Conservation (phyloP, 2,329 filamentous ascomycete species). For the Madurella fahalii region DNA sequence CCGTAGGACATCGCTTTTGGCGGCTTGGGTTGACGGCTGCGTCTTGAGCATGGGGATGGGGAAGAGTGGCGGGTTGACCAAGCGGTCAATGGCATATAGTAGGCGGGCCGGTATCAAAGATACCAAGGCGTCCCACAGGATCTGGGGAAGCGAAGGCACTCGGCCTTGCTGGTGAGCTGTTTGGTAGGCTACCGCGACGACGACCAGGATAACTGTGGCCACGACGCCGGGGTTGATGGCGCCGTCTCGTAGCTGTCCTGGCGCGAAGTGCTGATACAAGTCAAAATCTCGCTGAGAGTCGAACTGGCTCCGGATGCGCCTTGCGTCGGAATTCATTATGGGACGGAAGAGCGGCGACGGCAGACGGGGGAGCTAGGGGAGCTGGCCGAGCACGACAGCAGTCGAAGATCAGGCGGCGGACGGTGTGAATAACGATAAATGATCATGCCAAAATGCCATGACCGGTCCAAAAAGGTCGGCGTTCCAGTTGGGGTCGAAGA, state of each 20-base stretch:
- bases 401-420: constrained; percentile 10
- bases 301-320: constrained; percentile 28
- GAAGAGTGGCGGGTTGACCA: constrained; percentile 46
- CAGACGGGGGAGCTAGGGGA: background rate
- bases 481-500: background rate
- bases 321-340: constrained; percentile 38
- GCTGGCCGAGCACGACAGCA: background rate
- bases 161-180: constrained; percentile 28
- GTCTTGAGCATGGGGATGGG: constrained; percentile 36
- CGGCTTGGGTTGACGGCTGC: constrained; percentile 41
- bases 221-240: constrained; percentile 35
- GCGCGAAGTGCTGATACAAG: constrained; percentile 23
- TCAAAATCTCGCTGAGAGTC: constrained; percentile 25
- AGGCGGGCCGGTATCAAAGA: constrained; percentile 52
- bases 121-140: constrained; percentile 60
- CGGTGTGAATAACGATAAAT: constrained; percentile 4
- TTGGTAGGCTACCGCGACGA: constrained; percentile 36
- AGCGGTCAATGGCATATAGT: constrained; percentile 54
- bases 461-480: background rate
- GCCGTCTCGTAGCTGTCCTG: constrained; percentile 30
- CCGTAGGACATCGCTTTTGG: constrained; percentile 62
- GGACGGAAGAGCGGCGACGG: background rate
- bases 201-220: constrained; percentile 33
- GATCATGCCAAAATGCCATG: constrained; percentile 12
- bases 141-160: constrained; percentile 36